Percentiles rank a stretch among this genome's conserved stretches.
Evolutionary conservation across 1,284 basidiomycete species (phyloP).

Genomic region (Boletus coffeatus): DNA sequence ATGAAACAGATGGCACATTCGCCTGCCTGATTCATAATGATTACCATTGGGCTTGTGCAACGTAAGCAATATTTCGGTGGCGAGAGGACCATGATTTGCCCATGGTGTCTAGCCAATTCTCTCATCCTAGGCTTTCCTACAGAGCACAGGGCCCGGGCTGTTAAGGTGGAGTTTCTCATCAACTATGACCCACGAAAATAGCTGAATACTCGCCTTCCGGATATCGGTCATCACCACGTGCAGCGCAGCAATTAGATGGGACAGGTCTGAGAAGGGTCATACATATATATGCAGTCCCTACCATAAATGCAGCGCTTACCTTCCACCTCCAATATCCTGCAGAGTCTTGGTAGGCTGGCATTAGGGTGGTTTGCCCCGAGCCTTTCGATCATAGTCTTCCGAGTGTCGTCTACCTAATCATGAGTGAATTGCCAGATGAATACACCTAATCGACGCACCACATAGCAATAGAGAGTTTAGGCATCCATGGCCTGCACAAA

Average conservation of each 20-base stretch:
- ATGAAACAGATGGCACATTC: not conserved
- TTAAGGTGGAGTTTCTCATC: not conserved
- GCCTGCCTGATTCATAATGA: not conserved
- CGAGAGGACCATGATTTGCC: slow-evolving; percentile 13
- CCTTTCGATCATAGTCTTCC: slow-evolving; percentile 3
- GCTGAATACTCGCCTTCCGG: slow-evolving; percentile 9
- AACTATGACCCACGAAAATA: not conserved
- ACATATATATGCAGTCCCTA: not conserved
- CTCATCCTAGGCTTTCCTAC: slow-evolving; percentile 7
- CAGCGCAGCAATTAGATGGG: slow-evolving; percentile 13
- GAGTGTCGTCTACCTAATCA: slow-evolving; percentile 10
- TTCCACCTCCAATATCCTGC: slow-evolving; percentile 9
- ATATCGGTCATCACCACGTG: slow-evolving; percentile 16
- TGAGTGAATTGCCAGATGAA: not conserved
- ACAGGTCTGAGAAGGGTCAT: slow-evolving; percentile 5
- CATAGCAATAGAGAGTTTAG: slow-evolving; percentile 17
- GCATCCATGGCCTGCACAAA: slow-evolving; percentile 25
- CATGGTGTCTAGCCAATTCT: slow-evolving; percentile 12
- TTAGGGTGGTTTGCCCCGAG: slow-evolving; percentile 1
- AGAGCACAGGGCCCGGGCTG: slow-evolving; percentile 6
- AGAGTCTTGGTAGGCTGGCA: slow-evolving; percentile 10
- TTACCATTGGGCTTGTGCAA: too few relatives aligned
- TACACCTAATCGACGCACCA: not conserved
- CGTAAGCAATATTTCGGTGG: slow-evolving; percentile 17
- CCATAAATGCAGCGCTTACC: not conserved